These are phyloP conservation scores for Deinandra increscens DNA, from an alignment of 129 eudicot genomes.

Conservation along the genomic window DNA sequence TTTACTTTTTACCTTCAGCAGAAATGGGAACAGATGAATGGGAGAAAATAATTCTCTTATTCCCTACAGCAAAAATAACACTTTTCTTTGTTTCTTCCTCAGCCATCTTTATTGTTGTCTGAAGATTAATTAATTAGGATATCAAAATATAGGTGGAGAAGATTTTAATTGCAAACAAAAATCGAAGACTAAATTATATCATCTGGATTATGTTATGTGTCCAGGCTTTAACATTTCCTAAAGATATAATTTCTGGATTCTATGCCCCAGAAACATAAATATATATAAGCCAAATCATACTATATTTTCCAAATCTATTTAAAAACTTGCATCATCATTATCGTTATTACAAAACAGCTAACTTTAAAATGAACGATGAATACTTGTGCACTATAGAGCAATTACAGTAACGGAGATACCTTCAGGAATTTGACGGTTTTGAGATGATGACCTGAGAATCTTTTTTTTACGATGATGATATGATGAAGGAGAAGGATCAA, in stretches of 20 bases:
- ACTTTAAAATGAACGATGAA: not conserved
- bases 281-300: not conserved
- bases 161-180: not conserved
- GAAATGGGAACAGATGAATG: conserved; percentile 56
- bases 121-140: conserved; percentile 13
- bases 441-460: conserved; percentile 15
- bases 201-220: not conserved
- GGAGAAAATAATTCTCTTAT: conserved; percentile 43
- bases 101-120: conserved; percentile 32
- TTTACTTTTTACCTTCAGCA: conserved; percentile 56
- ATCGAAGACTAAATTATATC: not conserved
- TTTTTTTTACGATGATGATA: conserved; percentile 2
- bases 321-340: conserved; percentile 6
- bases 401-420: conserved; percentile 3
- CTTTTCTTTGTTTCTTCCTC: conserved; percentile 51
- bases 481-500: not conserved
- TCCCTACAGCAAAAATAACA: conserved; percentile 48
- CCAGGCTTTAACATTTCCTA: not conserved
- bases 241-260: not conserved
- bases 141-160: not conserved
- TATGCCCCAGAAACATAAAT: not conserved
- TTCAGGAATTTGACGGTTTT: conserved; percentile 32
- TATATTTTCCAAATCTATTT: not conserved
- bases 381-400: not conserved
- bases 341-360: not conserved